Percentiles rank a stretch among this genome's conserved stretches.
These are phyloP conservation scores for Sporothrix variecibatus DNA, from an alignment of 2,329 filamentous ascomycete species.

Conservation along the genomic window DNA sequence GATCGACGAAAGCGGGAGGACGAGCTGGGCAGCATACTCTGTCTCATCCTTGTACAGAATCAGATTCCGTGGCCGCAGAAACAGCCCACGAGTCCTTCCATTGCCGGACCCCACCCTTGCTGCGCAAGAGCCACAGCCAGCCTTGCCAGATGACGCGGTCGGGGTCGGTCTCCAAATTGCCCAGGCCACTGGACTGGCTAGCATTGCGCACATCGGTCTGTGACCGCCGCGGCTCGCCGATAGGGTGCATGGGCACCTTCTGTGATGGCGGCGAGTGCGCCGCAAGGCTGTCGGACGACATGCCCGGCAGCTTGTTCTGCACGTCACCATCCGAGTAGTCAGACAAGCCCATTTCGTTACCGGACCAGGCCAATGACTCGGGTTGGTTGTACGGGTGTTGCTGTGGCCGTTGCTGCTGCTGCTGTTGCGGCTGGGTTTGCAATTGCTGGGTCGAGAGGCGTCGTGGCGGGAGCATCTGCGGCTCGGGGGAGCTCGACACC, in stretches of 20 bases:
- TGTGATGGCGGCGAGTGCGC: slow-evolving; percentile 41
- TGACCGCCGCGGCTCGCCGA: slow-evolving; percentile 15
- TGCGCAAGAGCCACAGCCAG: slow-evolving; percentile 81
- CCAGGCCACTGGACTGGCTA: slow-evolving; percentile 63
- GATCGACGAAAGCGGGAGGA: slow-evolving; percentile 75
- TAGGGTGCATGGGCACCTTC: not conserved
- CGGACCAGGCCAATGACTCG: slow-evolving; percentile 65
- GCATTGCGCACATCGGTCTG: slow-evolving; percentile 45
- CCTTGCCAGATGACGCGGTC: slow-evolving; percentile 95
- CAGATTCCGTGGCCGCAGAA: slow-evolving; percentile 75
- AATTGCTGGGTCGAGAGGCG: slow-evolving; percentile 50
- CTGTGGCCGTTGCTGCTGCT: slow-evolving; percentile 40
- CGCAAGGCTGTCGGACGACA: slow-evolving; percentile 55
- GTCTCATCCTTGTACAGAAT: slow-evolving; percentile 90
- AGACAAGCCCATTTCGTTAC: slow-evolving; percentile 73
- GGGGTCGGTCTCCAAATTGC: slow-evolving; percentile 59
- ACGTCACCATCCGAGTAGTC: slow-evolving; percentile 77
- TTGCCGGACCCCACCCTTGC: slow-evolving; percentile 78
- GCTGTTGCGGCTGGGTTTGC: not conserved
- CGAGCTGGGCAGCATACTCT: slow-evolving; percentile 84
- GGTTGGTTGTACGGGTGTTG: slow-evolving; percentile 40
- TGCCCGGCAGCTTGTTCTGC: slow-evolving; percentile 46
- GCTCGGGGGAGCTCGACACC: slow-evolving; percentile 64
- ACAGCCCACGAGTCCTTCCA: slow-evolving; percentile 98
- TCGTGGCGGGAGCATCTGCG: slow-evolving; percentile 46